Evolutionary conservation across 2,329 filamentous ascomycete species (phyloP).

Genomic region (Clonostachys sp.): DNA sequence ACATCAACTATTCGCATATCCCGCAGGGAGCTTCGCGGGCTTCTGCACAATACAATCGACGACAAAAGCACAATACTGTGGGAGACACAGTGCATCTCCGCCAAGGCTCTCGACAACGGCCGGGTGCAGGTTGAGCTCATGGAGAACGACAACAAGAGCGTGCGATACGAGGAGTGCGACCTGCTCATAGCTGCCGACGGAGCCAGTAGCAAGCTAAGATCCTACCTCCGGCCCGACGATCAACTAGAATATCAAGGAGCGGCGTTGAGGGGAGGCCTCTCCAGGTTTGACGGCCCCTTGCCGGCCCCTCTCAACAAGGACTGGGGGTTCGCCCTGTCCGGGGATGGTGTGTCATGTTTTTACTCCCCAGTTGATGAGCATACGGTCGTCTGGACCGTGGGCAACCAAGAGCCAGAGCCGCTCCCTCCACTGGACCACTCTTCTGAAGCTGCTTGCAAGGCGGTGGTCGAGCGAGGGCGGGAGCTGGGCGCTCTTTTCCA

Average conservation of each 20-base stretch:
- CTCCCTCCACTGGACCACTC: conserved; percentile 5
- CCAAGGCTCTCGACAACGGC: conserved; percentile 10
- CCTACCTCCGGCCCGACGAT: conserved; percentile 29
- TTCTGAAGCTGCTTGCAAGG: neutral
- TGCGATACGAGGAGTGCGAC: conserved; percentile 24
- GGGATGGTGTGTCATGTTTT: conserved; percentile 33
- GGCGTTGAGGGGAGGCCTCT: conserved; percentile 28
- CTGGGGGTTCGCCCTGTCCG: conserved; percentile 34
- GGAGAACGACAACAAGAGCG: neutral
- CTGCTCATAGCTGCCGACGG: conserved; percentile 41
- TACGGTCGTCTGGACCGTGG: conserved; percentile 35
- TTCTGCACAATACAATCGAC: conserved; percentile 19
- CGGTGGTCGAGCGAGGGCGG: neutral
- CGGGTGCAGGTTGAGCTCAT: conserved; percentile 12
- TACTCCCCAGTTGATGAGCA: conserved; percentile 34
- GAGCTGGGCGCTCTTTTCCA: conserved; percentile 21
- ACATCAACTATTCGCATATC: conserved; percentile 27
- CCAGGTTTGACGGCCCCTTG: conserved; percentile 23
- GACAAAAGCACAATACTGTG: conserved; percentile 12
- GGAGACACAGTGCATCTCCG: conserved; percentile 15
- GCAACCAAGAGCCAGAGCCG: conserved; percentile 17
- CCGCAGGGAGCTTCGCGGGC: conserved; percentile 24
- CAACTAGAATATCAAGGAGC: conserved; percentile 30
- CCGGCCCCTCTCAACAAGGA: conserved; percentile 24
- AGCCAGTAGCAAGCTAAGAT: conserved; percentile 31